Percentiles rank a stretch among this genome's conserved stretches.
Evolutionary conservation across 2,329 filamentous ascomycete species (phyloP).

Genomic region (Myriosclerotinia duriaeana): DNA sequence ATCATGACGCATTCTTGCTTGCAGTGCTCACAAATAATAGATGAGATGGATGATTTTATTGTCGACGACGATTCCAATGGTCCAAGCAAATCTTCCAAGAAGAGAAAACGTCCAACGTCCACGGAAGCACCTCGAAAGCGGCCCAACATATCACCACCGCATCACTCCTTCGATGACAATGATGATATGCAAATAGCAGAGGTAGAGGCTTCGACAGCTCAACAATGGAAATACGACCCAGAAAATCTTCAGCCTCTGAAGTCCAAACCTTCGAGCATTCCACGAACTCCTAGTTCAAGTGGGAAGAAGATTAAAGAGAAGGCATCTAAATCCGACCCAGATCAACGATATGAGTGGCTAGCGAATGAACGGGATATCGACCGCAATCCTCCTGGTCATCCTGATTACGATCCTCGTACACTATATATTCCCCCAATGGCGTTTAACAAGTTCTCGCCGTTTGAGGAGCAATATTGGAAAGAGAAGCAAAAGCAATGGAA

Average conservation of each 20-base stretch:
- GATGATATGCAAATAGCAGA: constrained; percentile 55
- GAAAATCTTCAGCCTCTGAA: constrained; percentile 54
- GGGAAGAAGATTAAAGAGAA: constrained; percentile 55
- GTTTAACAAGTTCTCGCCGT: constrained; percentile 82
- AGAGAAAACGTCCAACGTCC: constrained; percentile 60
- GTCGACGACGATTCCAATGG: constrained; percentile 80
- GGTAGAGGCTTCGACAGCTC: constrained; percentile 68
- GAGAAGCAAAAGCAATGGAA: constrained; percentile 99
- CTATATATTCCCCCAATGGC: constrained; percentile 84
- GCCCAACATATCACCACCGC: constrained; percentile 54
- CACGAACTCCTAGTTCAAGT: constrained; percentile 40
- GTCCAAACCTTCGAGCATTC: constrained; percentile 45
- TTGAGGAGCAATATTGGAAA: constrained; percentile 98
- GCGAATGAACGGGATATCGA: constrained; percentile 84
- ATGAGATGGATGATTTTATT: constrained; percentile 84
- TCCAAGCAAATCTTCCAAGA: constrained; percentile 56
- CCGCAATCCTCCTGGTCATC: constrained; percentile 71
- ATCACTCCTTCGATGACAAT: constrained; percentile 46
- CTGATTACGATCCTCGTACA: constrained; percentile 87
- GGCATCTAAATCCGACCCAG: constrained; percentile 77
- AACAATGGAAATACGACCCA: constrained; percentile 77
- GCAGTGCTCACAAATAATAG: constrained; percentile 38
- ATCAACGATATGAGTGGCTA: constrained; percentile 86
- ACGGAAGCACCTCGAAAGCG: constrained; percentile 62
- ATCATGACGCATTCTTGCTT: background rate